Evolutionary conservation across 192 early-diverging fungal species (phyloP), one percentile per base, ranked within the genome.

Genomic region (Spinellus fusiger): DNA sequence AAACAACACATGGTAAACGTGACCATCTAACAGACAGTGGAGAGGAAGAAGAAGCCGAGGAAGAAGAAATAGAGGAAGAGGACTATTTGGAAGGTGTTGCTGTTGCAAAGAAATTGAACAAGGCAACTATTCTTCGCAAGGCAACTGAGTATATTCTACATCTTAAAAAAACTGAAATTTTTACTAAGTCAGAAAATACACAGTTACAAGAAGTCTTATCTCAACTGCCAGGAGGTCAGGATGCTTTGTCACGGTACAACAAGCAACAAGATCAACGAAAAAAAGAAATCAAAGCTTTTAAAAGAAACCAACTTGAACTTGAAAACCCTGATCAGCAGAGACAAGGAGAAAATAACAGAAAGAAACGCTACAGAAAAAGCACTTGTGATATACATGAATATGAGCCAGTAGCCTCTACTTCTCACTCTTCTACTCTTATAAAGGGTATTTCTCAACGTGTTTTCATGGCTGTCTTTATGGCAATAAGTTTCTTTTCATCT

Each of bases 41-140:
- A n/a, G 83, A 85, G 5, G 77, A 77, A 7, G 82, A 79, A 9
- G 79, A 73, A 29, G 71, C 73, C 23, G 40, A 18, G 3, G 40
- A 8, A n/a, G n/a, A n/a, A n/a, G 62, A 70, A 1, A 67, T 47
- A 58, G 56, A 58, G 5, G 56, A 18, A 5, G 56, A 38, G 16
- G 59, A 61, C 33, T 61, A 50, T n/a, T 25, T 61, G 2, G 59
- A 61, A 58, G 93, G 93, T 15, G 87, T 95, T 33, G 76, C 86
- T 2, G 86, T 84, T 10, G 92, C 92, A 0, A 91, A 80, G 9
- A 91, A 93, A 54, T 79, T 93, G 28, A 95, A 98, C 81, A 98
- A 98, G 73, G 95, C 94, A 1, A 94, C 93, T 2, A 90, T 98
- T 49, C 62, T 98, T 63, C 77, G 86, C 29, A 95, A 95, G 60